phyloP scores from a whole-genome alignment of 345 rosid genomes.

The Erucastrum elatum region DNA sequence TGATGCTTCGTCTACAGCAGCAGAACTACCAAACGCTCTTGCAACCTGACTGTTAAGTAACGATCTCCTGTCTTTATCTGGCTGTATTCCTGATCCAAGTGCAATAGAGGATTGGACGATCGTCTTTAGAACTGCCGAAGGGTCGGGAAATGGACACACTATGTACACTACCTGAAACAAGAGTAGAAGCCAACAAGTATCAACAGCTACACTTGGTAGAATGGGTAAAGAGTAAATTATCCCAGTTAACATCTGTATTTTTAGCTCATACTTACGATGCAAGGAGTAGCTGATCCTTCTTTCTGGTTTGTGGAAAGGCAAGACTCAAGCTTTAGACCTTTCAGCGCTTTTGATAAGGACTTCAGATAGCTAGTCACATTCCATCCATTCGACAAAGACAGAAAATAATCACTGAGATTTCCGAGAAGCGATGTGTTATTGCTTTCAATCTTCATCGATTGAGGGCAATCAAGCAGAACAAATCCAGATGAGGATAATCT shows the following conservation, averaged over 20 bases:
- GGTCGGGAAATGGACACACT: conserved; percentile 99
- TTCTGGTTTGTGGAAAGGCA: conserved; percentile 64
- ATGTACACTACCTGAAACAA: conserved; percentile 80
- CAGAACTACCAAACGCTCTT: conserved; percentile 79
- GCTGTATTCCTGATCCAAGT: conserved; percentile 68
- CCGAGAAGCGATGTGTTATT: conserved; percentile 89
- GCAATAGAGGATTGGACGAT: conserved; percentile 84
- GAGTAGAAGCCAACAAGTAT: conserved; percentile 29
- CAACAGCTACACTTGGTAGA: conserved; percentile 11
- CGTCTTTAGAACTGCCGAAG: conserved; percentile 82
- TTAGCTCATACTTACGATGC: conserved; percentile 56
- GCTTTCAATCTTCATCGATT: conserved; percentile 97
- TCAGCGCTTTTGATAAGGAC: conserved; percentile 89
- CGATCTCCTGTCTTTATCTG: conserved; percentile 75
- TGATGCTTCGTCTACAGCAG: conserved; percentile 88
- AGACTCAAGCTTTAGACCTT: conserved; percentile 71
- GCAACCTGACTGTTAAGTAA: conserved; percentile 73
- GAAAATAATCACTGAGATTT: conserved; percentile 92
- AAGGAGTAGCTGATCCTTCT: conserved; percentile 80
- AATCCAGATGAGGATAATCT: conserved; percentile 75
- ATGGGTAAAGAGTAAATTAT: conserved; percentile 5
- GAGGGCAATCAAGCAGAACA: conserved; percentile 94
- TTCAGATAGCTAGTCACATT: conserved; percentile 91
- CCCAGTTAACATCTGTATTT: background rate
- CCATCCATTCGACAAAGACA: conserved; percentile 97